Base-by-base conservation (phyloP, 139 green algal species). In the Tetraselmis striata region DNA sequence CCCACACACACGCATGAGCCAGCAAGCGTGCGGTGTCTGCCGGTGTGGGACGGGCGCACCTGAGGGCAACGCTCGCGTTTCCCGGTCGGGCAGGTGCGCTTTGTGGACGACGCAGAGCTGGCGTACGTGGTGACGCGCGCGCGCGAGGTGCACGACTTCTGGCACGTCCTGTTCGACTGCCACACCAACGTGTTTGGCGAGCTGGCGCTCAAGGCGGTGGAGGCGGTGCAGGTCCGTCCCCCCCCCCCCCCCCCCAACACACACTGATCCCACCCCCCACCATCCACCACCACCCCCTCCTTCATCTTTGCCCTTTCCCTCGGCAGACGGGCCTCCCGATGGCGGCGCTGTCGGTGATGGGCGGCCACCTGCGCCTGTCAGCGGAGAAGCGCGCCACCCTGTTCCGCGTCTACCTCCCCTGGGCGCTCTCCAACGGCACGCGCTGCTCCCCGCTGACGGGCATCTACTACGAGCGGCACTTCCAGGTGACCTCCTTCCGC, bases 301-400 rank as follows among this genome's bases (percentile, higher is more conserved):
- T n/a, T n/a, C n/a, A n/a, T n/a, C n/a, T n/a, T n/a, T n/a, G n/a
- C n/a, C n/a, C n/a, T n/a, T n/a, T n/a, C n/a, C n/a, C n/a, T n/a
- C n/a, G n/a, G 79, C 92, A 98, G 93, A 98, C 95, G n/a, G 95
- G 96, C 0, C 82, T 99, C 83, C 96, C 96, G 0, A 98, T 98
- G 94, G 92, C 94, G 0, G 93, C 85, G 1, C 83, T 98, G 78
- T 93, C 96, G 23, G 94, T 98, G 30, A 29, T 91, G 32, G 94
- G 91, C 0, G 93, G 87, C 1, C 93, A 95, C 87, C 93, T 88
- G 80, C 83, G 90, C 28, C 90, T 98, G 31, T 85, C 58, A 23
- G 22, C 84, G 0, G 76, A 88, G 26, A 84, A 95, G 77, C 84
- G 94, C 0, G 32, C 80, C 59, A 76, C 92, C 76, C 88, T 98